These are phyloP conservation scores for Seiridium unicorne DNA, from an alignment of 2,329 filamentous ascomycete genomes.

Conservation along the genomic window DNA sequence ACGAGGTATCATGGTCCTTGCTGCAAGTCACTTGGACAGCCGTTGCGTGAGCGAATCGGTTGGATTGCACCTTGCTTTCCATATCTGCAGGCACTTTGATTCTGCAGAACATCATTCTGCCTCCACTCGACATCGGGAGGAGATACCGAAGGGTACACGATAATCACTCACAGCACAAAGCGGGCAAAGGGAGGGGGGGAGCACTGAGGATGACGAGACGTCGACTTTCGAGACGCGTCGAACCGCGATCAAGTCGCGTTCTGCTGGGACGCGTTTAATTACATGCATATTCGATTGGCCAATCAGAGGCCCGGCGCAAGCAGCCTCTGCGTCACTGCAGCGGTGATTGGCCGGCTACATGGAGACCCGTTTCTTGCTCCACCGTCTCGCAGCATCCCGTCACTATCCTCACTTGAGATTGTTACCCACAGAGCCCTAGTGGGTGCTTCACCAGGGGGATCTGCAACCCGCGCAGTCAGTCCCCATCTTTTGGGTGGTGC, in stretches of 20 bases:
- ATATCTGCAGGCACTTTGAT: not conserved
- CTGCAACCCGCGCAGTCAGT: not conserved
- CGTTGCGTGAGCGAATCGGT: not conserved
- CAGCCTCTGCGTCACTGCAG: not conserved
- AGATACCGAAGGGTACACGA: not conserved
- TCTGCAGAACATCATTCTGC: too few species aligned
- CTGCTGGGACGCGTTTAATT: conserved; percentile 7
- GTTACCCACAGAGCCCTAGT: not conserved
- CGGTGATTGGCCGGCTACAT: conserved; percentile 3
- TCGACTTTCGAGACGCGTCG: conserved; percentile 8
- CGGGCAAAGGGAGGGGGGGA: not conserved
- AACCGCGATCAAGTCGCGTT: conserved; percentile 7
- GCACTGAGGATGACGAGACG: conserved; percentile 1
- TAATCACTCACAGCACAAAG: not conserved
- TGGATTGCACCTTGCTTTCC: not conserved
- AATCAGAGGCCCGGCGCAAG: not conserved
- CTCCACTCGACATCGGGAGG: not conserved
- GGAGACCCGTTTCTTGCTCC: not conserved
- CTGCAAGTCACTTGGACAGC: not conserved
- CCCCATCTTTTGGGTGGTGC: not conserved
- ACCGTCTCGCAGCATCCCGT: not conserved
- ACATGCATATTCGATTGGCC: conserved; percentile 5
- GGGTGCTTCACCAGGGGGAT: not conserved
- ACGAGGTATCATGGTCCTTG: not conserved
- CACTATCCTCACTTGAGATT: not conserved